These are phyloP conservation scores for Plasmodium ovale DNA, from an alignment of 169 alveolate species.

Conservation along the genomic window DNA sequence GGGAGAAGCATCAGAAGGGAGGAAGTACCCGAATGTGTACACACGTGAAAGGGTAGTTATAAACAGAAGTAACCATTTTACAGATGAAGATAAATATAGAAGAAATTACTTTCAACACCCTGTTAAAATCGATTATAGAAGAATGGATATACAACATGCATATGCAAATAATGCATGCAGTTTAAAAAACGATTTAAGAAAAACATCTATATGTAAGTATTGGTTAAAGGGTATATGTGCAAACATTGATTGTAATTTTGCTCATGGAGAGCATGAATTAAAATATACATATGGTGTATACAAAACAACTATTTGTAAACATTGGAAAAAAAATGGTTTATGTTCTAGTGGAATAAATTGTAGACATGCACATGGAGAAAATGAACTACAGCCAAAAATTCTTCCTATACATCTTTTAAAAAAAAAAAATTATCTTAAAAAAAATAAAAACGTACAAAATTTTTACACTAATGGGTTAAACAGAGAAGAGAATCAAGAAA, in stretches of 20 bases:
- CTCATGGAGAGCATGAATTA: constrained; percentile 83
- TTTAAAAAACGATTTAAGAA: constrained; percentile 15
- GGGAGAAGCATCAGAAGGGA: too few species aligned
- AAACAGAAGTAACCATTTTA: too few species aligned
- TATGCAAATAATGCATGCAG: too few species aligned
- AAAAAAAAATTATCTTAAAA: constrained; percentile 68
- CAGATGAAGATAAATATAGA: too few species aligned
- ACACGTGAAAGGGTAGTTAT: too few species aligned
- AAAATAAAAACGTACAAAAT: background rate
- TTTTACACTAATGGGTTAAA: background rate
- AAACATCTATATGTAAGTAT: constrained; percentile 82
- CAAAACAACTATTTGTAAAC: constrained; percentile 84
- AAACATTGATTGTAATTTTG: constrained; percentile 82
- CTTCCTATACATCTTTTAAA: constrained; percentile 78
- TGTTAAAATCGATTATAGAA: too few species aligned
- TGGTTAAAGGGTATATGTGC: constrained; percentile 84
- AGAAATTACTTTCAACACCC: too few species aligned
- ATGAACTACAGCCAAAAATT: constrained; percentile 83
- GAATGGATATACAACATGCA: too few species aligned
- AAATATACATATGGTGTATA: constrained; percentile 81
- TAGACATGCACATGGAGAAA: constrained; percentile 87
- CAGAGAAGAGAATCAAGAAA: background rate
- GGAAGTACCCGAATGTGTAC: too few species aligned
- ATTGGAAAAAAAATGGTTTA: constrained; percentile 81
- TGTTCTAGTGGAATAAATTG: constrained; percentile 81